A percentile compares a stretch with the other conserved stretches of the same genome.
phyloP scores from a whole-genome alignment of 108 stramenopile genomes.

The Cyclostephanos invisitatus region DNA sequence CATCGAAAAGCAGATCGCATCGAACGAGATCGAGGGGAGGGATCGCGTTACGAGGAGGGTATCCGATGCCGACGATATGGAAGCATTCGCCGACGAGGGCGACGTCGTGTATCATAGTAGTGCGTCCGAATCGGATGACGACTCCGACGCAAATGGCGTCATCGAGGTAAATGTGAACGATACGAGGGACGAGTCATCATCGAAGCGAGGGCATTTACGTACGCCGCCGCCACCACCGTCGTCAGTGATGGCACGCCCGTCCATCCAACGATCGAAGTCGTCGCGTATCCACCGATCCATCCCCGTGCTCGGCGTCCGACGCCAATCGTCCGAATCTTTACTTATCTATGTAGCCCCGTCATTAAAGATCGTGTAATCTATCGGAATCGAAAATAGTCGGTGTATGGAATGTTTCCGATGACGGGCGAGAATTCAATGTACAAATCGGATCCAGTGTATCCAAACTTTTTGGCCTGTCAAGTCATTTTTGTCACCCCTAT shows the following conservation, averaged over 20 bases:
- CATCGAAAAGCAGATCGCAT: neutral
- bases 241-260: neutral
- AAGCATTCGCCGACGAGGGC: too few species aligned
- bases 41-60: too few species aligned
- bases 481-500: neutral
- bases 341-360: too few species aligned
- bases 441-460: neutral
- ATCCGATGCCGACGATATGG: too few species aligned
- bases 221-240: neutral
- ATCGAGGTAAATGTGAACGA: neutral
- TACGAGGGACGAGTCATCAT: neutral
- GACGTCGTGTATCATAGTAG: too few species aligned
- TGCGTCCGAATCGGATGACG: too few species aligned
- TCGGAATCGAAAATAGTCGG: too few species aligned
- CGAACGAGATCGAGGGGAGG: neutral
- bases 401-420: neutral
- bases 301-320: neutral
- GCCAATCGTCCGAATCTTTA: neutral
- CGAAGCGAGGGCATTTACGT: neutral
- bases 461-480: neutral
- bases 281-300: neutral
- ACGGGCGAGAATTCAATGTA: neutral
- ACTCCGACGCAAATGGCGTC: too few species aligned
- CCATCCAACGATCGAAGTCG: neutral
- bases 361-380: too few species aligned